Conservation (phyloP, 202 grass and related monocot genomes). For the Schoenoplectus triqueter region DNA sequence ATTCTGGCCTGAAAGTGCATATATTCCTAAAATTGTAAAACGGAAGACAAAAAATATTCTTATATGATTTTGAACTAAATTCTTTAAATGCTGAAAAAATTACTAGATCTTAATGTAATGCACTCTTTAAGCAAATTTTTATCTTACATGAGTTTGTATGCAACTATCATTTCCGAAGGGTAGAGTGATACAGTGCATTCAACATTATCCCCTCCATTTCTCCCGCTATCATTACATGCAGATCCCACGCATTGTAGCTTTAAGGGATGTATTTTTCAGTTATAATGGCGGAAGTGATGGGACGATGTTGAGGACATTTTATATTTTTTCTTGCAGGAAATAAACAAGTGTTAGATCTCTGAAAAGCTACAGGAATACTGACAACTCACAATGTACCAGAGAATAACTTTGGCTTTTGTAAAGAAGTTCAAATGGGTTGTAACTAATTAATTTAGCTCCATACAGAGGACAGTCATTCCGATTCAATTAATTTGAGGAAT, state of each 20-base stretch:
- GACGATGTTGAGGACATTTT: no score
- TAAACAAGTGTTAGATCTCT: slow-evolving; percentile 5
- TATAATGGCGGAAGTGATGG: no score
- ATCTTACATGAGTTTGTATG: background rate
- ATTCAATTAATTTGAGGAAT: slow-evolving; percentile 20
- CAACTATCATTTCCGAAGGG: background rate
- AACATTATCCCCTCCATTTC: no score
- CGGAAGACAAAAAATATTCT: background rate
- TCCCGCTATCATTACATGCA: no score
- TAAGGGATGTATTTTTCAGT: no score
- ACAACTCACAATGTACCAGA: slow-evolving; percentile 38
- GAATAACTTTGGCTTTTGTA: slow-evolving; percentile 33
- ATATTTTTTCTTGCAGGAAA: no score
- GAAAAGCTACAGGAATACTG: slow-evolving; percentile 32
- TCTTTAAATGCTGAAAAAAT: background rate
- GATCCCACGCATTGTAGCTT: no score
- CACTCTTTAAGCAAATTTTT: background rate
- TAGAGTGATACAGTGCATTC: no score
- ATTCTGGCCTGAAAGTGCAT: background rate
- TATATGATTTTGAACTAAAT: background rate
- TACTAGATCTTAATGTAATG: background rate
- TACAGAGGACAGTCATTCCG: background rate
- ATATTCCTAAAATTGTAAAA: background rate
- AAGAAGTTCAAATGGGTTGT: slow-evolving; percentile 21
- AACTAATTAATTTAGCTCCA: slow-evolving; percentile 23